phyloP scores from a whole-genome alignment of 108 stramenopile species.

The Skeletonema menzelii region DNA sequence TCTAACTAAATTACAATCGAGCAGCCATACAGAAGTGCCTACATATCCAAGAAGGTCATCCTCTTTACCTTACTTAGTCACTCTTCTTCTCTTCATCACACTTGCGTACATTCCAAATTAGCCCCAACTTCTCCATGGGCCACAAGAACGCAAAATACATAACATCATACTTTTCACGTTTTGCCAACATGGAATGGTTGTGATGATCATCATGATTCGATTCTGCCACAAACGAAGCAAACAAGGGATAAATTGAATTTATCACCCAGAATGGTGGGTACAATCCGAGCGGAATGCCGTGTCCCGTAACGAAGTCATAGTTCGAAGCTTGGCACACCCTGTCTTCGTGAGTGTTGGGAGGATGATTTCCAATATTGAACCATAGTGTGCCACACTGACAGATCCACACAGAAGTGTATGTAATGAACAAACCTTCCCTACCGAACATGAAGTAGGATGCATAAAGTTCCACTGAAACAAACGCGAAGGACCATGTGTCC shows the following conservation, averaged over 20 bases:
- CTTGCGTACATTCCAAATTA: constrained; percentile 51
- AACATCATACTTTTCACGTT: constrained; percentile 36
- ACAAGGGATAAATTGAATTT: constrained; percentile 30
- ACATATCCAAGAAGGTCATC: too few relatives aligned
- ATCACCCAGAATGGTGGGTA: constrained; percentile 42
- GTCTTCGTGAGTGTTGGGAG: constrained; percentile 20
- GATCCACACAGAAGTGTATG: constrained; percentile 51
- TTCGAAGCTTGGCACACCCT: constrained; percentile 31
- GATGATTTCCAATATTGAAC: constrained; percentile 66
- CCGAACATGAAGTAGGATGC: constrained; percentile 29
- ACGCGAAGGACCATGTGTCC: constrained; percentile 49
- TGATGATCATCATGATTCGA: constrained; percentile 51
- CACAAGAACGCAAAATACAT: constrained; percentile 45
- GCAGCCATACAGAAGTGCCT: background rate
- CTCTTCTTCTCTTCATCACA: background rate
- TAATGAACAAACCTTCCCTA: constrained; percentile 43
- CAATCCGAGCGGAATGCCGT: constrained; percentile 24
- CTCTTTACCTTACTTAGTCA: background rate
- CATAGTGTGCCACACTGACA: constrained; percentile 54
- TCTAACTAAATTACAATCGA: background rate
- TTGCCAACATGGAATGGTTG: constrained; percentile 42
- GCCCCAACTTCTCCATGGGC: constrained; percentile 37
- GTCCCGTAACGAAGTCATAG: background rate
- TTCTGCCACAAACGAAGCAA: constrained; percentile 34
- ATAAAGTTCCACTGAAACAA: constrained; percentile 25